Evolutionary conservation across 371 early-diverging fungal genomes (phyloP), one percentile per base, ranked within the genome.

Genomic region (Apophysomyces ossiformis): DNA sequence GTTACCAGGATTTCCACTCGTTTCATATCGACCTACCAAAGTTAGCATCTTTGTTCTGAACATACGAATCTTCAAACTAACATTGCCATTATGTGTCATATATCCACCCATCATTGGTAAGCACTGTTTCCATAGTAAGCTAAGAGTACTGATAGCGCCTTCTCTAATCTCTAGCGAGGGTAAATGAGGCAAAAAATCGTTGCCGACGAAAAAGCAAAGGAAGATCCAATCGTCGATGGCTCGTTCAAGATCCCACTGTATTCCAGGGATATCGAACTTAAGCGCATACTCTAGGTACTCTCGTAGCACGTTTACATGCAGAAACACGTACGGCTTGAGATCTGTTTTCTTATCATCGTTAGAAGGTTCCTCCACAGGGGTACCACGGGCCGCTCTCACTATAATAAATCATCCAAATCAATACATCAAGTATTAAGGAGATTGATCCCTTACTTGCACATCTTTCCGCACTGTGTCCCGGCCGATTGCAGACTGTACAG

Each of bases 201-300:
- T 99, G 66, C 99, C 99, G 35, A 99, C 98, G 84, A 99, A 97
- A 86, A 99, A 99, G 73, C 97, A 97, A 73, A 99, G 75, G 68
- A 99, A 97, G 18, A 99, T 93, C 97, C 97, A 99, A 79, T 99
- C 99, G 69, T 99, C 98, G 65, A 99, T 89, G 0, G 99, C 96
- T 36, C 96, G 87, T 71, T 98, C 96, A 21, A 96, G 74, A 71
- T 95, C 89, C 84, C 90, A 96, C 13, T 75, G 76, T 68, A 93
- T 89, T 9, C 86, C 85, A 21, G 89, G 76, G 26, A 85, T 69
- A 18, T 87, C 81, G 21, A 89, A 85, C 56, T 85, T 83, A 57
- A 99, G 85, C 63, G 97, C 96, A 41, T 87, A 82, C 60, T 91
- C 93, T 16, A 99, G 81, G 78, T 98, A 98, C 76, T 99, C 98